Evolutionary conservation across 2,329 filamentous ascomycete species (phyloP).

Genomic region (Ceratocystis papillata): DNA sequence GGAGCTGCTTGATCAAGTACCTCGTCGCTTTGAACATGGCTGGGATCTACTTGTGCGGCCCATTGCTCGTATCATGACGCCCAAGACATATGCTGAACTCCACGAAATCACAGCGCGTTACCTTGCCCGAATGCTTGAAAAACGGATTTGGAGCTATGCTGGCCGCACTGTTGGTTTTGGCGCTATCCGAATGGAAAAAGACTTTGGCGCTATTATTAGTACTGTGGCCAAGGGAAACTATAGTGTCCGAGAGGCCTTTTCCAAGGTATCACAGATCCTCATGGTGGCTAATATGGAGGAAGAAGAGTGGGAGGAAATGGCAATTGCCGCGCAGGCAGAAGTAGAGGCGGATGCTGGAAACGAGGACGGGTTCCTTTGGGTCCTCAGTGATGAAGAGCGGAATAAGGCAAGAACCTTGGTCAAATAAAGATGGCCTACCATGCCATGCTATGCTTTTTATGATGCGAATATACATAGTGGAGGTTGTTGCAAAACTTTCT

Average conservation of each 20-base stretch:
- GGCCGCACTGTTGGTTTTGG: conserved; percentile 72
- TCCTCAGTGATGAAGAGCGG: conserved; percentile 62
- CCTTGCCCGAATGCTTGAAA: conserved; percentile 71
- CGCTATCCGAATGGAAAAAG: conserved; percentile 71
- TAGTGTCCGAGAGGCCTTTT: conserved; percentile 64
- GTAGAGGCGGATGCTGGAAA: conserved; percentile 27
- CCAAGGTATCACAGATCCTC: conserved; percentile 65
- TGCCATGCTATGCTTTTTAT: conserved; percentile 10
- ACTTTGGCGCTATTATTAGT: conserved; percentile 64
- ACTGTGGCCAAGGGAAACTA: conserved; percentile 62
- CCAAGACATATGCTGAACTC: conserved; percentile 63
- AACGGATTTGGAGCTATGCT: conserved; percentile 70
- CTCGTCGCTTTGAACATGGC: conserved; percentile 66
- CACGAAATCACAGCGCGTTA: conserved; percentile 63
- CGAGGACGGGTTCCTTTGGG: conserved; percentile 60
- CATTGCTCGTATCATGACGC: conserved; percentile 71
- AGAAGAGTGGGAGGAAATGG: conserved; percentile 81
- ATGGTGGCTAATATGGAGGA: conserved; percentile 91
- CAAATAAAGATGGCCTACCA: conserved; percentile 24
- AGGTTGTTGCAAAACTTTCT: not conserved
- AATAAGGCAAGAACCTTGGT: conserved; percentile 61
- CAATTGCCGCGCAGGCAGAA: conserved; percentile 28
- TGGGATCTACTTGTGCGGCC: conserved; percentile 83
- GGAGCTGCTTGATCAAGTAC: conserved; percentile 54
- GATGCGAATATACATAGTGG: not conserved